A percentile compares a stretch with the other conserved stretches of the same genome.
phyloP scores from a whole-genome alignment of 352 stramenopile species.

The Globisporangium echinulatum region DNA sequence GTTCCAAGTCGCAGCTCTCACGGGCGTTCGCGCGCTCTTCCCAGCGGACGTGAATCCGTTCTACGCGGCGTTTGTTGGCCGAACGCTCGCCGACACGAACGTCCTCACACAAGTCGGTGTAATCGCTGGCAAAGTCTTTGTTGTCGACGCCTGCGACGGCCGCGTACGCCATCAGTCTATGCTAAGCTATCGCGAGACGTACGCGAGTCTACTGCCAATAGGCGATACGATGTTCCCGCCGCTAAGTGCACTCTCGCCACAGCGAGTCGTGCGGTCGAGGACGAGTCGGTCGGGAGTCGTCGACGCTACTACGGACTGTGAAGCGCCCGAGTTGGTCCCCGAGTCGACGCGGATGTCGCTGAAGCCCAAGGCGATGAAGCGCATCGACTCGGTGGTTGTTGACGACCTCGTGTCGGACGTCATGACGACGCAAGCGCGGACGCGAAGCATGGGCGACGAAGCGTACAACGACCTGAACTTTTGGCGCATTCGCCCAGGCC shows the following conservation, averaged over 20 bases:
- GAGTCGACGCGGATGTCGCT: not conserved
- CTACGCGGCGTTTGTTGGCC: conserved; percentile 70
- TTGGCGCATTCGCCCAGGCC: conserved; percentile 62
- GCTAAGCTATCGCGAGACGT: conserved; percentile 63
- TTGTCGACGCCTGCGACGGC: conserved; percentile 49
- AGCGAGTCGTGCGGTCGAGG: not conserved
- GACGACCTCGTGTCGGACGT: conserved; percentile 50
- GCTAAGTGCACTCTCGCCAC: conserved; percentile 32
- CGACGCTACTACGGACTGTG: not conserved
- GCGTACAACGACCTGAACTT: conserved; percentile 87
- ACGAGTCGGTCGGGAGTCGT: not conserved
- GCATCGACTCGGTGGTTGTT: not conserved
- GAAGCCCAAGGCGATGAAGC: not conserved
- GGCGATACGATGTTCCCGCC: conserved; percentile 77
- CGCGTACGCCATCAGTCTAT: conserved; percentile 54
- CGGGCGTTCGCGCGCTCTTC: conserved; percentile 59
- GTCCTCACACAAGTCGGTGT: conserved; percentile 72
- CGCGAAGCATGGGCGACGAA: conserved; percentile 61
- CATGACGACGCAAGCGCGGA: conserved; percentile 37
- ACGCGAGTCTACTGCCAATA: conserved; percentile 44
- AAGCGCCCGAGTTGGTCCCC: not conserved
- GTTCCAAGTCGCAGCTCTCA: conserved; percentile 67
- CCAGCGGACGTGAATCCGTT: conserved; percentile 75
- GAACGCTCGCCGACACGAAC: conserved; percentile 40
- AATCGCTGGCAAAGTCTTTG: conserved; percentile 69